Conservation (phyloP, 2,329 filamentous ascomycete genomes). For the Trichoderma koningiopsis region DNA sequence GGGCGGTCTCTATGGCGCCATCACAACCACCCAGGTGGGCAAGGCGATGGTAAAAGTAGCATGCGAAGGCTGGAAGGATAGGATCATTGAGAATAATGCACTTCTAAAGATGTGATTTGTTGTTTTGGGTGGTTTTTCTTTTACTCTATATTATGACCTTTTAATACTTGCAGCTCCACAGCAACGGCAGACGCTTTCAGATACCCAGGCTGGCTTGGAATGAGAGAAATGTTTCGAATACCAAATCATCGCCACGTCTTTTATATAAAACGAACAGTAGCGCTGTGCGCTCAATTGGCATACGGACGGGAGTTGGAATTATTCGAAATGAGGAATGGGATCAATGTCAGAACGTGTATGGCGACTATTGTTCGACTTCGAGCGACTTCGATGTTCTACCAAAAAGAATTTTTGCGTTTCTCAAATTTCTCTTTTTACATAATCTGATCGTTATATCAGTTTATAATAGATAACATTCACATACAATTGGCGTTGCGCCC, state of each 20-base stretch:
- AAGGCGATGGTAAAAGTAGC: conserved; percentile 42
- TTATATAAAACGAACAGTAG: background rate
- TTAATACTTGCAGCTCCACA: conserved; percentile 5
- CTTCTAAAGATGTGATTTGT: conserved; percentile 36
- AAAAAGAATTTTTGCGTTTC: background rate
- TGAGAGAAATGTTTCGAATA: conserved; percentile 3
- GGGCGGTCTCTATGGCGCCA: conserved; percentile 36
- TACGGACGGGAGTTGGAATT: conserved; percentile 9
- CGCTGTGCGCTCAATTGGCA: background rate
- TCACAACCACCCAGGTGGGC: conserved; percentile 42
- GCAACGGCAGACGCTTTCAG: conserved; percentile 21
- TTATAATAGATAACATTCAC: background rate
- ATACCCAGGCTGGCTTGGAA: conserved; percentile 20
- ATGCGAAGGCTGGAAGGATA: conserved; percentile 41
- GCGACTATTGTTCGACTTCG: background rate
- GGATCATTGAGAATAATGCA: conserved; percentile 40
- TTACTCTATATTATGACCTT: background rate
- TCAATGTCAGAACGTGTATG: background rate
- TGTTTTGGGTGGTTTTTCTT: background rate
- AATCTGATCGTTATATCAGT: background rate
- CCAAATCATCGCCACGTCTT: background rate
- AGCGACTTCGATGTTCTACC: background rate
- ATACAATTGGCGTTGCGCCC: background rate
- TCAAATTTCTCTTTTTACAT: background rate
- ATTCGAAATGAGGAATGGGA: background rate